Evolutionary conservation across 73 alveolate genomes (phyloP), one percentile per base, ranked within the genome.

Genomic region (Paramecium bursaria): DNA sequence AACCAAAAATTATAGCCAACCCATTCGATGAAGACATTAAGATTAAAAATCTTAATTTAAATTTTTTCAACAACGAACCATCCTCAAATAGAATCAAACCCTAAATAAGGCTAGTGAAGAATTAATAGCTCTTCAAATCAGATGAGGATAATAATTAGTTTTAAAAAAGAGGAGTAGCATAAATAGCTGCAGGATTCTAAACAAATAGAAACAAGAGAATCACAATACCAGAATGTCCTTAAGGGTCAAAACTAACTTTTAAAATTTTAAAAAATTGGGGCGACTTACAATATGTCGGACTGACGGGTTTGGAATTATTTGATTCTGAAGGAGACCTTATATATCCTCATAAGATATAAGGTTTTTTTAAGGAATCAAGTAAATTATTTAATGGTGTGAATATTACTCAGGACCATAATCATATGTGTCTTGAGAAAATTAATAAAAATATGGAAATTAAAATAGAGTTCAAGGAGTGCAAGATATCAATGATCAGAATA

Each of bases 401-500:
- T 51, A 21, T 51, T 13, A 88, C 96, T 1, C 21, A 22, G 9
- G 94, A 91, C 46, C 96, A 93, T 22, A 50, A 47, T 23, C 87
- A 91, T 49, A 91, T 91, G 95, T 93, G 98, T 94, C 88, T 93
- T 3, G 92, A 67, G 35, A 67, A 57, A 42, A 42, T 67, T 5
- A 33, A 19, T 14, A 67, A 67, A 35, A n/a, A 23, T 7, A 67
- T 67, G 82, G 82, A 67, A 42, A 42, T 67, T 39, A 67, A 44
- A 39, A 67, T 67, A 0, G 50, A 67, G 11, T 33, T 67, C 27
- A 42, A 67, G 17, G 82, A 67, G 2, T 21, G 42, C 1, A 53
- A 89, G 50, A 48, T 94, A 13, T 73, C 97, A 0, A 90, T 94
- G 96, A 92, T 94, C 15, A 52, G 98, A 46, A 90, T 94, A 0